Conservation (phyloP, 768 basidiomycete genomes). For the Mycena polygramma region DNA sequence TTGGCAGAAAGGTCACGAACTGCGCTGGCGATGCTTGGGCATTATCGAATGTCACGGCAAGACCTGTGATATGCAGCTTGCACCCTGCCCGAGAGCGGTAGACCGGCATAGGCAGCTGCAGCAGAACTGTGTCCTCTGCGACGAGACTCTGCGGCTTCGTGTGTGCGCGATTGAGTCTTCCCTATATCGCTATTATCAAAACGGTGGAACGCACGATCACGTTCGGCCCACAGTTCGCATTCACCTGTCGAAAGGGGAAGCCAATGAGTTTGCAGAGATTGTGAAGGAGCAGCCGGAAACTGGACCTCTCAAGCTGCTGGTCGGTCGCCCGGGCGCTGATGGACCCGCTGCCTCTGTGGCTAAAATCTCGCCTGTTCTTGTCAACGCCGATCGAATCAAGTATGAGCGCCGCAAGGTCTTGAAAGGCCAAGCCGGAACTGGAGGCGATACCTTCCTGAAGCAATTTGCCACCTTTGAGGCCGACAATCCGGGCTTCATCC, state of each 20-base stretch:
- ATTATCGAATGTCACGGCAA: constrained; percentile 2
- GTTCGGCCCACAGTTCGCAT: background rate
- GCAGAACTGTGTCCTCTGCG: background rate
- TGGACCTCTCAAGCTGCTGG: no score
- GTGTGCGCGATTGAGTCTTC: background rate
- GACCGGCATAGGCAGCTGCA: background rate
- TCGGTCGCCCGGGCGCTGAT: no score
- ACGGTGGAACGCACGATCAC: background rate
- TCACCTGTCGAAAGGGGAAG: background rate
- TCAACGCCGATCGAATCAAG: background rate
- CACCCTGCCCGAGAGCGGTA: background rate
- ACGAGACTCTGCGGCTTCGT: background rate
- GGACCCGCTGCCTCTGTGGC: no score
- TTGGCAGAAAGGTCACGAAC: background rate
- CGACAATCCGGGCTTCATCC: no score
- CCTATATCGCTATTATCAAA: background rate
- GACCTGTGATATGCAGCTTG: background rate
- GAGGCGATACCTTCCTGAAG: background rate
- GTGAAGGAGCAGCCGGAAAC: background rate
- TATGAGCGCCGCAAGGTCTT: background rate
- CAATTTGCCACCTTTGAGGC: background rate
- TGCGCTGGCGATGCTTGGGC: background rate
- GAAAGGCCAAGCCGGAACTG: background rate
- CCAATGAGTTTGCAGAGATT: background rate
- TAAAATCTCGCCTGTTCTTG: no score